Percentiles rank a stretch among this genome's conserved stretches.
These are phyloP conservation scores for Calcarisporium arbuscula DNA, from an alignment of 2,329 filamentous ascomycete species.

Conservation along the genomic window DNA sequence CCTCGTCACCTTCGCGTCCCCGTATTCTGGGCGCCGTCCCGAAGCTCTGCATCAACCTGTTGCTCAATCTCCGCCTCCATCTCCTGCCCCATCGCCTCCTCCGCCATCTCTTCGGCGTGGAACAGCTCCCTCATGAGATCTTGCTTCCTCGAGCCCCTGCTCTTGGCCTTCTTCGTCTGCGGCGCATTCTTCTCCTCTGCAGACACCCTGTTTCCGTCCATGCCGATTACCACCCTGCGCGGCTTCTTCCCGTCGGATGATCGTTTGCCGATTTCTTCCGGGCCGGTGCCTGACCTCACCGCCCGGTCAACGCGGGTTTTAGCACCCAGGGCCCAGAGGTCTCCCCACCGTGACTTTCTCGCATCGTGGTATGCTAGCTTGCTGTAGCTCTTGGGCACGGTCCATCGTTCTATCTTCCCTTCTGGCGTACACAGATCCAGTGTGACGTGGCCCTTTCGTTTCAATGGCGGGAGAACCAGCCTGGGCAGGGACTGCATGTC, in stretches of 20 bases:
- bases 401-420: conserved; percentile 88
- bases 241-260: conserved; percentile 33
- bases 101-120: conserved; percentile 26
- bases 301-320: conserved; percentile 68
- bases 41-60: no score
- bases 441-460: conserved; percentile 80
- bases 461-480: conserved; percentile 72
- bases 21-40: conserved; percentile 11
- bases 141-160: conserved; percentile 28
- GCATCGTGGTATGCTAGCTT: conserved; percentile 85
- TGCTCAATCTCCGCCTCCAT: conserved; percentile 23
- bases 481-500: conserved; percentile 70
- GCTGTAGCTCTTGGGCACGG: conserved; percentile 74
- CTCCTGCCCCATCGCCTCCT: conserved; percentile 22
- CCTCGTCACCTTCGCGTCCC: conserved; percentile 7
- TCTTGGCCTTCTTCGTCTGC: conserved; percentile 34
- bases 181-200: conserved; percentile 29
- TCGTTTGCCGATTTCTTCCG: conserved; percentile 41
- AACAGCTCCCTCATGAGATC: conserved; percentile 35
- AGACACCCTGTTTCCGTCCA: conserved; percentile 29
- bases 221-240: conserved; percentile 28
- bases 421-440: conserved; percentile 86
- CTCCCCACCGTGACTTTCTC: conserved; percentile 84
- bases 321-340: conserved; percentile 90
- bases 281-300: conserved; percentile 51